Evolutionary conservation across 306 rosid species (phyloP), one percentile per base, ranked within the genome.

Genomic region (Cicer cuneatum): DNA sequence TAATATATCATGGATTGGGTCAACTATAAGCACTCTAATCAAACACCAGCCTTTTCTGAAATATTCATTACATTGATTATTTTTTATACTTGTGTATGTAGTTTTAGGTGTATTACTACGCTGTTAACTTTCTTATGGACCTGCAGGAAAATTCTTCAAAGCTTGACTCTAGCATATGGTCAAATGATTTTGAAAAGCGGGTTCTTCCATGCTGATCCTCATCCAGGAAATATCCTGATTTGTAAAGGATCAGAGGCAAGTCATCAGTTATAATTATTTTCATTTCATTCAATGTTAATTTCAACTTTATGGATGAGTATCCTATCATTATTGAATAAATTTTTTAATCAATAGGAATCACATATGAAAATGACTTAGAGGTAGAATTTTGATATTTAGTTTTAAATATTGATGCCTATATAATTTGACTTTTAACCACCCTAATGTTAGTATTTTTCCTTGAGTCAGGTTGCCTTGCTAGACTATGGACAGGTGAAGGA

Each of bases 401-500:
- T 79, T 69, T 51, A 56, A 8, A 62, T 52, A 29, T 70, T 14
- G 73, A 52, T 75, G 66, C 67, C 49, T 66, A 19, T 43, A 46
- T 84, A 14, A 14, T 15, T 52, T 69, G 37, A 54, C 67, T 80
- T 59, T 75, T 57, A 68, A 71, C 69, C 61, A 43, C 48, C 71
- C 80, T 78, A 73, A 79, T 49, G 18, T 77, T 63, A 16, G 46
- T 35, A 53, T 81, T 73, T 71, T 80, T 53, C 66, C 73, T 72
- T 38, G 59, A 69, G 76, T 77, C 84, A 94, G 99, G 95, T 94
- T 83, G 97, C 92, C 61, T 86, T 94, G 85, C 90, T 94, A 49
- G 99, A 94, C 82, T 94, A 92, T 57, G 99, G 99, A 48, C 99
- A 94, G 84, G 99, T 92, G 86, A 94, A 94, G 85, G 99, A 94